phyloP scores from a whole-genome alignment of 345 rosid species.

The Populus nigra region DNA sequence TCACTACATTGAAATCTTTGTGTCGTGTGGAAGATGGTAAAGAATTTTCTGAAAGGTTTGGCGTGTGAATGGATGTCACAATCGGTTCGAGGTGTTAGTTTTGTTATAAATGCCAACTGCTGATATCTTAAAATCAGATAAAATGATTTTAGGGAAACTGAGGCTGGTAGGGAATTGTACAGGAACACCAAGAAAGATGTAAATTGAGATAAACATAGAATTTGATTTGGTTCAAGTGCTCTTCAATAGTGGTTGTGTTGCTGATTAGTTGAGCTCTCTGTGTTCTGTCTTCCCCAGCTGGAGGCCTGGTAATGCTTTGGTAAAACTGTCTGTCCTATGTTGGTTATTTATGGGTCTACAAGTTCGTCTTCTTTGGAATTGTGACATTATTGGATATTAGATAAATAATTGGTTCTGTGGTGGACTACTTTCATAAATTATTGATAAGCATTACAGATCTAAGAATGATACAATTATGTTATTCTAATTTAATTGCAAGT shows the following conservation, averaged over 20 bases:
- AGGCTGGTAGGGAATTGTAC: neutral
- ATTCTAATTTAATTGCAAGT: neutral
- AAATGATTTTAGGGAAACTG: neutral
- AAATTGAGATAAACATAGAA: neutral
- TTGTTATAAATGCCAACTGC: constrained; percentile 1
- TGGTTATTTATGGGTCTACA: too few species aligned
- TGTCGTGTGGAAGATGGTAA: constrained; percentile 2
- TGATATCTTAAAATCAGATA: neutral
- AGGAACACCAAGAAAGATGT: constrained; percentile 1
- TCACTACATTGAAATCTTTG: neutral
- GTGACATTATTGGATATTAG: neutral
- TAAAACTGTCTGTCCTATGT: too few species aligned
- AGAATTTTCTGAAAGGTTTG: too few species aligned
- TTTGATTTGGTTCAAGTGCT: neutral
- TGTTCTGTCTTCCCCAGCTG: neutral
- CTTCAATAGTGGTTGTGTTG: neutral
- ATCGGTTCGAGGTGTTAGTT: neutral
- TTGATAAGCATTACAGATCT: neutral
- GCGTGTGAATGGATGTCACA: neutral
- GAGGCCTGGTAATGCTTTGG: neutral
- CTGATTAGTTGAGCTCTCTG: neutral
- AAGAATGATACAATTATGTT: too few species aligned
- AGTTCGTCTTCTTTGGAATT: neutral
- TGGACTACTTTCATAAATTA: neutral
- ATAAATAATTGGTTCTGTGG: neutral